Evolutionary conservation across 495 filamentous ascomycete genomes (phyloP).

Genomic region (Aspergillus sclerotioniger): DNA sequence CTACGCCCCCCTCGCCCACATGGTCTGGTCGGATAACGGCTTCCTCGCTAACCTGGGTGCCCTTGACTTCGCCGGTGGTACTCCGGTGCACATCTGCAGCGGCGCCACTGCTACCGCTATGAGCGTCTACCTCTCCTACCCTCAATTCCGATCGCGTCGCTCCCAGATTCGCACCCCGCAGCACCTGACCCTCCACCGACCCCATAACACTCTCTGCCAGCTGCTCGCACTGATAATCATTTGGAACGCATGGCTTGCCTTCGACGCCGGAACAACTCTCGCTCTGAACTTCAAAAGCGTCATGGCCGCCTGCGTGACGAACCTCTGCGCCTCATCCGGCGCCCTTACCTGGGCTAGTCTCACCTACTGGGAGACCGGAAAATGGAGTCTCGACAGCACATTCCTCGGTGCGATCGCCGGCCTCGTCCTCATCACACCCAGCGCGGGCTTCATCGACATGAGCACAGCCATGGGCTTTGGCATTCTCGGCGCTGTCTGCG

Average conservation of each 20-base stretch:
- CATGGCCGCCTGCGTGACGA: conserved; percentile 49
- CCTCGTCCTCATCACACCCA: conserved; percentile 49
- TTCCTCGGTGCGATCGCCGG: conserved; percentile 53
- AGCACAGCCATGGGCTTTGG: conserved; percentile 45
- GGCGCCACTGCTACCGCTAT: conserved; percentile 44
- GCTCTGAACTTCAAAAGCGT: conserved; percentile 43
- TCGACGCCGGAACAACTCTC: conserved; percentile 53
- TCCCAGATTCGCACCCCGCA: conserved; percentile 36
- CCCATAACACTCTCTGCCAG: conserved; percentile 47
- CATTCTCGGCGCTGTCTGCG: conserved; percentile 39
- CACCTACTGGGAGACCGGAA: conserved; percentile 45
- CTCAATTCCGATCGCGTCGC: conserved; percentile 38
- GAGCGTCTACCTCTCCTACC: conserved; percentile 43
- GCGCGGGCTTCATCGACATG: conserved; percentile 46
- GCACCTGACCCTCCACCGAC: conserved; percentile 45
- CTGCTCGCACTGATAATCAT: conserved; percentile 52
- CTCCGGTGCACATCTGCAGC: conserved; percentile 47
- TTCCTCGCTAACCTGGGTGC: conserved; percentile 37
- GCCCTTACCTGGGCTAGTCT: conserved; percentile 47
- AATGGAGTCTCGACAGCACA: conserved; percentile 46
- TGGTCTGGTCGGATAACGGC: conserved; percentile 44
- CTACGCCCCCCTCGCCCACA: conserved; percentile 43
- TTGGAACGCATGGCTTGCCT: conserved; percentile 56
- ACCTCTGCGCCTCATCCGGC: conserved; percentile 46
- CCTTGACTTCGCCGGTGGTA: conserved; percentile 48